phyloP scores from a whole-genome alignment of 202 grass and related monocot species.

The Elaeis oleifera region DNA sequence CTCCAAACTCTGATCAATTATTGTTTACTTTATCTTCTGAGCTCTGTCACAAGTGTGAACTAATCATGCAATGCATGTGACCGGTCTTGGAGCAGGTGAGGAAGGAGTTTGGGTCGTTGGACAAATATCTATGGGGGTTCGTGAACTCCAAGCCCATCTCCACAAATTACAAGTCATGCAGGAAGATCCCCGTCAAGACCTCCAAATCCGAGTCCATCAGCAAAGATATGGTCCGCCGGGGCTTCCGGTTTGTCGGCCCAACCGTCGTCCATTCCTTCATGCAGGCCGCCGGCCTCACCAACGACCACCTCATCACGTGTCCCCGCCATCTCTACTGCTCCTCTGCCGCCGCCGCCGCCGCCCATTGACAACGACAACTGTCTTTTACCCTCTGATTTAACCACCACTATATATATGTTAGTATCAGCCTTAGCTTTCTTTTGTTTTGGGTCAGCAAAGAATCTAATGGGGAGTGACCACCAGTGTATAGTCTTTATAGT shows the following conservation, averaged over 20 bases:
- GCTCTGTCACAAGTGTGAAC: not conserved
- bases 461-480: constrained; percentile 5
- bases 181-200: constrained; percentile 94
- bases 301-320: constrained; percentile 90
- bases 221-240: constrained; percentile 94
- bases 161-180: constrained; percentile 80
- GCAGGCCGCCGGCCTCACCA: constrained; percentile 90
- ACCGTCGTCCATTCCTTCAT: constrained; percentile 96
- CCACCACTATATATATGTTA: not conserved
- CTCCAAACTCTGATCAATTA: too few species aligned
- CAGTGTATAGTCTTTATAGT: constrained; percentile 2
- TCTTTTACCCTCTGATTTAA: constrained; percentile 9
- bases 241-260: constrained; percentile 86
- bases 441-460: constrained; percentile 5
- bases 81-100: constrained; percentile 33
- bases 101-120: constrained; percentile 47
- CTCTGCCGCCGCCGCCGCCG: not conserved
- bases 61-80: constrained; percentile 6
- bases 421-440: not conserved
- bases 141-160: constrained; percentile 85
- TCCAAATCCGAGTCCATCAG: constrained; percentile 98
- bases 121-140: constrained; percentile 86
- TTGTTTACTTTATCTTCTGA: too few species aligned
- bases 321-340: constrained; percentile 63
- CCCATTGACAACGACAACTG: not conserved